These are phyloP conservation scores for Epicoccum nigrum DNA, from an alignment of 2,329 filamentous ascomycete species.

Conservation along the genomic window DNA sequence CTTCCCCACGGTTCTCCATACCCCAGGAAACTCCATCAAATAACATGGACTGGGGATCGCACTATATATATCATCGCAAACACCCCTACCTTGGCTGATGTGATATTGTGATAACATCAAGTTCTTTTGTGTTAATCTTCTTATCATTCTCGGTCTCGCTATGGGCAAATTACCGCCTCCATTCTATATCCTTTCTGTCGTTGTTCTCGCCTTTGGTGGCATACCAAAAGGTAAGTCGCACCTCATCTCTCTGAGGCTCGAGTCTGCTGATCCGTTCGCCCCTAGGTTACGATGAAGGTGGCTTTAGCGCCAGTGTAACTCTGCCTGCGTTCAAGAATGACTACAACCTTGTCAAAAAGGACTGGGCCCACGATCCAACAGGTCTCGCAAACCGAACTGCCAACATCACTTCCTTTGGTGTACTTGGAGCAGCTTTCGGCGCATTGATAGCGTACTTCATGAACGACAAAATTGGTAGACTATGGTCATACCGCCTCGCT, in stretches of 20 bases:
- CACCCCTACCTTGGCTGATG: no score
- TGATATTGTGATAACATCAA: no score
- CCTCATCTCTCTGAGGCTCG: neutral
- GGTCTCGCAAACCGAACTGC: slow-evolving; percentile 1
- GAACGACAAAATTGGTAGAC: neutral
- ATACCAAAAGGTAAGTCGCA: neutral
- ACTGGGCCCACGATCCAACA: neutral
- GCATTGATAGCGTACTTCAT: neutral
- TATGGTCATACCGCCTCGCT: neutral
- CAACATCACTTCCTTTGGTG: neutral
- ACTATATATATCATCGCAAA: neutral
- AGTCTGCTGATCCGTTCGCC: no score
- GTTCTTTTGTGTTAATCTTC: neutral
- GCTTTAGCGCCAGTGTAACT: slow-evolving; percentile 1
- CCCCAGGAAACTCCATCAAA: neutral
- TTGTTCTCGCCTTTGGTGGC: neutral
- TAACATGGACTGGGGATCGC: neutral
- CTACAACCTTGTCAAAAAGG: neutral
- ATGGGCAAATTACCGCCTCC: neutral
- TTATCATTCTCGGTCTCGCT: neutral
- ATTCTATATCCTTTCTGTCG: neutral
- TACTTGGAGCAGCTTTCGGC: neutral
- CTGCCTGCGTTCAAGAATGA: slow-evolving; percentile 2
- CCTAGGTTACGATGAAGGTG: neutral
- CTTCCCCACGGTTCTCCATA: neutral